A percentile compares a stretch with the other conserved stretches of the same genome.
phyloP scores from a whole-genome alignment of 768 basidiomycete species.

The Saitozyma sp. region DNA sequence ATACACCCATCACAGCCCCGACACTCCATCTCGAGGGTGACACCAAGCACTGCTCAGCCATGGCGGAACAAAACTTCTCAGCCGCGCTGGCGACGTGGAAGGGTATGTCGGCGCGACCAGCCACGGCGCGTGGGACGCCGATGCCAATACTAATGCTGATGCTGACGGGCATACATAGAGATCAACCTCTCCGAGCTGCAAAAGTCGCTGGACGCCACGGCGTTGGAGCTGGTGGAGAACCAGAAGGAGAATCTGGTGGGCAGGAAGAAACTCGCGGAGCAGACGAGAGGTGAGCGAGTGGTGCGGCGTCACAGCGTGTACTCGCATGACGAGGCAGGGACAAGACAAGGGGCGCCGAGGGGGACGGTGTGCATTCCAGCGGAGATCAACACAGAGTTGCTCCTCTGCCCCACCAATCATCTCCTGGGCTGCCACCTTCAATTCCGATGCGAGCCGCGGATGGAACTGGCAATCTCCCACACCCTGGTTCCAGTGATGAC shows the following conservation, averaged over 20 bases:
- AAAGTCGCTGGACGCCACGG: conserved; percentile 87
- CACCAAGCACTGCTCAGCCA: conserved; percentile 2
- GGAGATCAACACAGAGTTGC: no score
- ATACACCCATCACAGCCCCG: no score
- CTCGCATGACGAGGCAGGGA: not conserved
- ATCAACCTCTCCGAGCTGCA: conserved; percentile 88
- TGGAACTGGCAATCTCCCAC: not conserved
- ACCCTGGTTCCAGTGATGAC: not conserved
- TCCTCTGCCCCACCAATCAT: no score
- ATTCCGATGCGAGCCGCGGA: no score
- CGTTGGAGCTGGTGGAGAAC: conserved; percentile 93
- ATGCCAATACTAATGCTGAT: not conserved
- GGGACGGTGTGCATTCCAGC: no score
- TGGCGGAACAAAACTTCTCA: conserved; percentile 81
- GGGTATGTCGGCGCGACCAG: conserved; percentile 56
- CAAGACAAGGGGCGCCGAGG: no score
- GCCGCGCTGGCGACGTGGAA: conserved; percentile 89
- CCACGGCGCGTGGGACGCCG: not conserved
- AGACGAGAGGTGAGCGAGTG: conserved; percentile 73
- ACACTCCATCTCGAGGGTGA: not conserved
- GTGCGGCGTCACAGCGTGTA: conserved; percentile 13
- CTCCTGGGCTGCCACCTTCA: no score
- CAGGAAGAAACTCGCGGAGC: conserved; percentile 89
- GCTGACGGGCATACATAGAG: conserved; percentile 57
- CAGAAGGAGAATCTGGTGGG: conserved; percentile 96